Percentiles rank a stretch among this genome's conserved stretches.
Evolutionary conservation across 2,329 filamentous ascomycete genomes (phyloP).

Genomic region (Didymella arachidicola): DNA sequence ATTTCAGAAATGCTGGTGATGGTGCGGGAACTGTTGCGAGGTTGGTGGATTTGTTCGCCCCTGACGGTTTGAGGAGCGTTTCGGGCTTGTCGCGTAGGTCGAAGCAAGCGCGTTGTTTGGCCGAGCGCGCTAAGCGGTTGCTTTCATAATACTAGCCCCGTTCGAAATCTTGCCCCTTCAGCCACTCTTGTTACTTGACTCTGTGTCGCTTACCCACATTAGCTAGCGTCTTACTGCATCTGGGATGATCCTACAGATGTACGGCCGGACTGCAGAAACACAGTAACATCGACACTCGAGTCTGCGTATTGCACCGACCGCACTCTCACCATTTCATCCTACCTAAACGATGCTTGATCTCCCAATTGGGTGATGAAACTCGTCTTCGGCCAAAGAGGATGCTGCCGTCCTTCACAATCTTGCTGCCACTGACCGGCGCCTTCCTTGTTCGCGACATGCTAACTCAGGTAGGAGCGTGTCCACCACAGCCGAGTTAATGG

Average conservation of each 20-base stretch:
- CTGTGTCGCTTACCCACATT: neutral
- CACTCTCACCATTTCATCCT: constrained; percentile 27
- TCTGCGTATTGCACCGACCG: constrained; percentile 23
- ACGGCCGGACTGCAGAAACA: constrained; percentile 14
- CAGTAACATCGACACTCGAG: constrained; percentile 23
- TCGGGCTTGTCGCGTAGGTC: constrained; percentile 33
- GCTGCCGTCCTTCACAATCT: constrained; percentile 19
- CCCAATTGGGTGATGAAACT: constrained; percentile 40
- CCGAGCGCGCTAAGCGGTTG: constrained; percentile 8
- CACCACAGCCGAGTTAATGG: constrained; percentile 34
- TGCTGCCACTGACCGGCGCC: constrained; percentile 27
- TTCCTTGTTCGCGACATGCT: constrained; percentile 30
- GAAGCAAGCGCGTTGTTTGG: constrained; percentile 13
- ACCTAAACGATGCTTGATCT: constrained; percentile 31
- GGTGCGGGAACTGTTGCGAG: constrained; percentile 36
- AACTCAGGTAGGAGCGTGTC: constrained; percentile 25
- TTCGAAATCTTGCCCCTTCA: neutral
- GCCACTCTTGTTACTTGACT: constrained; percentile 2
- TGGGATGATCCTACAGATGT: neutral
- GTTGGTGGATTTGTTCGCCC: constrained; percentile 29
- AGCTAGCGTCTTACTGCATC: constrained; percentile 11
- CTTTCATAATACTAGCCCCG: constrained; percentile 11
- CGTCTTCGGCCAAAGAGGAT: constrained; percentile 37
- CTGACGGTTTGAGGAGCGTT: constrained; percentile 39
- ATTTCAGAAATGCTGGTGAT: constrained; percentile 26